A percentile compares a stretch with the other conserved stretches of the same genome.
phyloP scores from a whole-genome alignment of 176 grass and related monocot genomes.

The Eleusine indica region DNA sequence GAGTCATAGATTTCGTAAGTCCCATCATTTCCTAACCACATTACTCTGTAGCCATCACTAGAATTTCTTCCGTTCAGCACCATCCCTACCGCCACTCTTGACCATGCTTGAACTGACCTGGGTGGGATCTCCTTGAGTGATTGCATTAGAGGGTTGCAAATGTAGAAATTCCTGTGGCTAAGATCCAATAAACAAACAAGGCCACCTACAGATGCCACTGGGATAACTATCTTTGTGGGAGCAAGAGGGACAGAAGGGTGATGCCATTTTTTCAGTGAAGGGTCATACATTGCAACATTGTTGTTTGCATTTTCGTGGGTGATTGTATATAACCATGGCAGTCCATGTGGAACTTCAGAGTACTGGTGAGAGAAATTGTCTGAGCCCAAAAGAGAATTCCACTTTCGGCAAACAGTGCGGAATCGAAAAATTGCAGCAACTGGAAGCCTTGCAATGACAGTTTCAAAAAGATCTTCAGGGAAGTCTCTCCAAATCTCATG shows the following conservation, averaged over 20 bases:
- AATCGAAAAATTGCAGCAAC: conserved; percentile 79
- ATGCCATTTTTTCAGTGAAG: conserved; percentile 84
- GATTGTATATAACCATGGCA: conserved; percentile 92
- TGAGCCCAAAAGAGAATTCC: conserved; percentile 79
- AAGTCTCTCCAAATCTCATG: conserved; percentile 86
- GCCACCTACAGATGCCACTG: conserved; percentile 91
- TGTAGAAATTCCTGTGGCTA: conserved; percentile 77
- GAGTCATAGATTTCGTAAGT: conserved; percentile 84
- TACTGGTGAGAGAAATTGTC: conserved; percentile 65
- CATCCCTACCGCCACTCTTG: conserved; percentile 94
- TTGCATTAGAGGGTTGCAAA: conserved; percentile 82
- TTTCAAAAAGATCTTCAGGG: conserved; percentile 87
- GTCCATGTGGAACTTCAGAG: conserved; percentile 56
- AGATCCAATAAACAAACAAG: conserved; percentile 95
- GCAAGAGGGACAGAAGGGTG: conserved; percentile 58
- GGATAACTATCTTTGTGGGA: conserved; percentile 75
- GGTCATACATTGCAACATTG: conserved; percentile 80
- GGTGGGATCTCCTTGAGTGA: conserved; percentile 86
- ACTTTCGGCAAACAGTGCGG: conserved; percentile 81
- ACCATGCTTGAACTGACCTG: conserved; percentile 71
- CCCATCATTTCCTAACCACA: conserved; percentile 80
- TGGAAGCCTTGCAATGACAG: conserved; percentile 86
- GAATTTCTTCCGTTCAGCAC: conserved; percentile 67
- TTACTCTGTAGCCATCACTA: conserved; percentile 76
- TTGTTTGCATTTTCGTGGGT: conserved; percentile 77